Conservation (phyloP, 441 rosid species). For the Gossypium trilobum region DNA sequence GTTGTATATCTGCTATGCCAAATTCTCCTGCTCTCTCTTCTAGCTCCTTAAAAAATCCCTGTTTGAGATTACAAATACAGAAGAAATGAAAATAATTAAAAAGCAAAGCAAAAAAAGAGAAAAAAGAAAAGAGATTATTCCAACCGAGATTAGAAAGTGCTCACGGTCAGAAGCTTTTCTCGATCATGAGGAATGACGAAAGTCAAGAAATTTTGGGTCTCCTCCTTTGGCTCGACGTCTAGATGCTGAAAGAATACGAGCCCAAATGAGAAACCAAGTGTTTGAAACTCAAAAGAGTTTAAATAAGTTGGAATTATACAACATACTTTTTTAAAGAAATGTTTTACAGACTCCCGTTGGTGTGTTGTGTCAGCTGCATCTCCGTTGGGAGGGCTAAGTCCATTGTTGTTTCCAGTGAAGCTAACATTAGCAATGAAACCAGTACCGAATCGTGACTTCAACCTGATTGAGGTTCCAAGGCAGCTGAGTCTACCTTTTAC, state of each 20-base stretch:
- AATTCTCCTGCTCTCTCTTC: constrained; percentile 52
- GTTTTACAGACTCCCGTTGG: constrained; percentile 46
- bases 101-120: background rate
- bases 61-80: constrained; percentile 11
- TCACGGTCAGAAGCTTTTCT: constrained; percentile 60
- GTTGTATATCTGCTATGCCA: constrained; percentile 67
- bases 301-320: background rate
- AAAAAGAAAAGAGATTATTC: background rate
- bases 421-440: constrained; percentile 73
- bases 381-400: constrained; percentile 27
- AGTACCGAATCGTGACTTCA: constrained; percentile 75
- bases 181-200: constrained; percentile 72
- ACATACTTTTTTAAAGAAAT: constrained; percentile 59
- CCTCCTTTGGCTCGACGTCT: constrained; percentile 56
- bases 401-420: constrained; percentile 40
- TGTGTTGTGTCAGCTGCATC: constrained; percentile 21
- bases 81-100: background rate
- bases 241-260: constrained; percentile 37
- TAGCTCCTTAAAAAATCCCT: constrained; percentile 64
- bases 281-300: background rate
- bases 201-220: constrained; percentile 65
- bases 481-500: constrained; percentile 92
- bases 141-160: constrained; percentile 5
- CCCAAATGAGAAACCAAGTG: constrained; percentile 19
- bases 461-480: constrained; percentile 74